Evolutionary conservation across 352 stramenopile species (phyloP).

Genomic region (Globisporangium middletonii): DNA sequence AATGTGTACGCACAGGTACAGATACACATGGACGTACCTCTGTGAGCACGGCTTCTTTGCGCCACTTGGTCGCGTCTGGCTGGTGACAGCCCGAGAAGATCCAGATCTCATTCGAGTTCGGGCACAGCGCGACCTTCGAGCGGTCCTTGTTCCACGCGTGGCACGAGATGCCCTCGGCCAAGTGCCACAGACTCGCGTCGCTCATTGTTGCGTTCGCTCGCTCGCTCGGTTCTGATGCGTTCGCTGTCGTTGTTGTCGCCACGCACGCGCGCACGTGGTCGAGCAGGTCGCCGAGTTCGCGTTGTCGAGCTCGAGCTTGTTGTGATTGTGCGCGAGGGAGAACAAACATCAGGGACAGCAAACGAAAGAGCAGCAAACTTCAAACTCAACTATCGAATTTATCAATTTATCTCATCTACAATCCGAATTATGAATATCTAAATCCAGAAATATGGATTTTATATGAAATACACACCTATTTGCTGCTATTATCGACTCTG

Average conservation of each 20-base stretch:
- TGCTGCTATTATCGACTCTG: neutral
- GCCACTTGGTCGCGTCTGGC: constrained; percentile 73
- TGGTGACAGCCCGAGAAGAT: constrained; percentile 86
- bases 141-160: constrained; percentile 91
- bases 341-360: too few species aligned
- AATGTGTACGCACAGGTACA: neutral
- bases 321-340: too few species aligned
- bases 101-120: constrained; percentile 91
- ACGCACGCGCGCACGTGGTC: neutral
- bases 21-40: constrained; percentile 26
- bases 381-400: neutral
- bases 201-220: constrained; percentile 15
- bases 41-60: constrained; percentile 79
- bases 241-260: neutral
- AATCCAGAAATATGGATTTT: too few species aligned
- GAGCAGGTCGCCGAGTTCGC: neutral
- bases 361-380: neutral
- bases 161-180: constrained; percentile 85
- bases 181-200: constrained; percentile 64
- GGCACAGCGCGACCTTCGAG: constrained; percentile 87
- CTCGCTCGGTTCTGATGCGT: neutral
- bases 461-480: too few species aligned
- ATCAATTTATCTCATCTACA: neutral
- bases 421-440: too few species aligned
- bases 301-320: too few species aligned